Evolutionary conservation across 352 stramenopile species (phyloP).

Genomic region (Poterioochromonas sp.): DNA sequence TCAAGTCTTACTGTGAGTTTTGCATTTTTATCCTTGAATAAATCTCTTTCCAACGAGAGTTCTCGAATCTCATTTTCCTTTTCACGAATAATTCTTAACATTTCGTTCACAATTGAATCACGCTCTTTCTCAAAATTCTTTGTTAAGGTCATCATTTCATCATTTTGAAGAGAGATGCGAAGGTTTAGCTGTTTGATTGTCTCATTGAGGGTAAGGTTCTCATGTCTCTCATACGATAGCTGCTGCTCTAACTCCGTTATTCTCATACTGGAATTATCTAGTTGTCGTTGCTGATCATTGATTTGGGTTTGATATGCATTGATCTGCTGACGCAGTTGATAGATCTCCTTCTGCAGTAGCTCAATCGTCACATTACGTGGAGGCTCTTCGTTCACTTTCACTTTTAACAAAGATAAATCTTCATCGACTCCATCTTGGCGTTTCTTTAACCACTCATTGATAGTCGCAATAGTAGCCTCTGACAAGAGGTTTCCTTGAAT

Average conservation of each 20-base stretch:
- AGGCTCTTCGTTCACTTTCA: background rate
- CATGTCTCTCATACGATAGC: background rate
- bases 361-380: background rate
- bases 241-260: conserved; percentile 28
- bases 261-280: background rate
- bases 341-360: background rate
- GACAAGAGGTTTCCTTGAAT: conserved; percentile 2
- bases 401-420: no score
- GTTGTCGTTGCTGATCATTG: conserved; percentile 17
- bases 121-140: background rate
- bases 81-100: background rate
- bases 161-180: background rate
- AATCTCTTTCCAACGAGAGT: background rate
- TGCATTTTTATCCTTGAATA: background rate
- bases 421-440: background rate
- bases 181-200: background rate
- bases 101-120: background rate
- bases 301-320: background rate
- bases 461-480: background rate
- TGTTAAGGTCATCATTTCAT: background rate
- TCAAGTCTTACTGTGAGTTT: background rate
- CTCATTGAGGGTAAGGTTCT: background rate
- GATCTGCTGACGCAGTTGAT: background rate
- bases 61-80: background rate
- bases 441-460: background rate